These are phyloP conservation scores for Irpex sp. DNA, from an alignment of 1,284 basidiomycete genomes.

Conservation along the genomic window DNA sequence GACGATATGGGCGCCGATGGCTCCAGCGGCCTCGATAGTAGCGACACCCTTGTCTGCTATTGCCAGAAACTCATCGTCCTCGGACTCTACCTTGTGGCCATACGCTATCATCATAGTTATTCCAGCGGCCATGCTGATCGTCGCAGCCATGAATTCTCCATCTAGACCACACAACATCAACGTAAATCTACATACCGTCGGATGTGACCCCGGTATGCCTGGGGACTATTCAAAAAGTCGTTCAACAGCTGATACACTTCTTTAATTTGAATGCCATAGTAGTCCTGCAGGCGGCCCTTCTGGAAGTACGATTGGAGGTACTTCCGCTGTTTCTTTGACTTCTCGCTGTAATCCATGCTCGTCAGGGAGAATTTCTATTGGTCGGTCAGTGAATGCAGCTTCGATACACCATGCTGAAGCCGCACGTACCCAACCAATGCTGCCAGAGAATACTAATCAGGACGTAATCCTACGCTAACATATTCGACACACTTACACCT, in stretches of 20 bases:
- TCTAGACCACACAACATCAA: background rate
- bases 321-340: background rate
- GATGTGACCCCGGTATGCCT: background rate
- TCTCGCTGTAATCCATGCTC: background rate
- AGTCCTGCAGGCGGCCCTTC: background rate
- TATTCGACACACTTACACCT: background rate
- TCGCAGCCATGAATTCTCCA: background rate
- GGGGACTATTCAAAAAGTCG: background rate
- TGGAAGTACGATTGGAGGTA: background rate
- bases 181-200: background rate
- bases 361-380: background rate
- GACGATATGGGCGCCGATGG: background rate
- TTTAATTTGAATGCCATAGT: background rate
- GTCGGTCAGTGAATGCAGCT: background rate
- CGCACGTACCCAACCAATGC: background rate
- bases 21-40: background rate
- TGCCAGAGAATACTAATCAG: background rate
- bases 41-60: slow-evolving; percentile 1
- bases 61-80: slow-evolving; percentile 11
- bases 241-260: background rate
- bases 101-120: slow-evolving; percentile 14
- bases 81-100: slow-evolving; percentile 12
- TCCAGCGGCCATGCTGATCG: slow-evolving; percentile 12
- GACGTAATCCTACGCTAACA: background rate
- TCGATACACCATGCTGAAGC: background rate